These are phyloP conservation scores for Taiozyma onychis DNA, from an alignment of 1,139 yeast species.

Conservation along the genomic window DNA sequence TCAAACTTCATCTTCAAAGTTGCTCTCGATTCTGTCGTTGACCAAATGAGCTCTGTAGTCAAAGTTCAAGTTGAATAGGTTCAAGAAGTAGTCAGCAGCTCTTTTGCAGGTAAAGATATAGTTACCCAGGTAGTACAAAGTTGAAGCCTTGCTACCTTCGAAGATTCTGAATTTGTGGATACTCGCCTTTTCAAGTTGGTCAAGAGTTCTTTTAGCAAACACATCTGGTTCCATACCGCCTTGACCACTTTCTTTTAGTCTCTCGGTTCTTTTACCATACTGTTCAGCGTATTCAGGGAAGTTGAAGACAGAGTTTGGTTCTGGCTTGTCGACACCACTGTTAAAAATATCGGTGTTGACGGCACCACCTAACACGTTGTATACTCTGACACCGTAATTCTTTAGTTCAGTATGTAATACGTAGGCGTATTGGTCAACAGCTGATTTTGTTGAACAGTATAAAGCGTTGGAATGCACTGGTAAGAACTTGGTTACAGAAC, in stretches of 20 bases:
- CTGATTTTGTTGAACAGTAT: constrained; percentile 59
- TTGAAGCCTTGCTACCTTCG: constrained; percentile 19
- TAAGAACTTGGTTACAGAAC: constrained; percentile 52
- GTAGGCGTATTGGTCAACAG: constrained; percentile 54
- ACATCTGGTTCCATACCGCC: constrained; percentile 32
- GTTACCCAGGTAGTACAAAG: constrained; percentile 5
- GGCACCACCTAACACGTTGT: constrained; percentile 56
- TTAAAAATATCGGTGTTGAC: constrained; percentile 48
- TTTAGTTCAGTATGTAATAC: constrained; percentile 51
- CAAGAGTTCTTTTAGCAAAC: constrained; percentile 19
- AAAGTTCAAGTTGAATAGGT: constrained; percentile 16
- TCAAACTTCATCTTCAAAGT: neutral
- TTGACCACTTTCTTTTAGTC: constrained; percentile 38
- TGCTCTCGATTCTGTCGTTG: constrained; percentile 5
- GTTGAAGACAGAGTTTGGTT: constrained; percentile 41
- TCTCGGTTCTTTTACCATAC: constrained; percentile 38
- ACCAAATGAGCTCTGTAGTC: constrained; percentile 17
- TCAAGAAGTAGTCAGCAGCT: constrained; percentile 13
- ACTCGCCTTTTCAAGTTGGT: constrained; percentile 17
- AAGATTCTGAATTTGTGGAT: constrained; percentile 16
- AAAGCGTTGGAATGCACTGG: constrained; percentile 58
- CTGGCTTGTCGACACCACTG: constrained; percentile 33
- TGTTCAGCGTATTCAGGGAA: constrained; percentile 36
- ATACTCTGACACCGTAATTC: constrained; percentile 59
- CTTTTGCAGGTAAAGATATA: constrained; percentile 6